Base-by-base conservation (phyloP, 2,329 filamentous ascomycete species). In the Paraphoma sp. region DNA sequence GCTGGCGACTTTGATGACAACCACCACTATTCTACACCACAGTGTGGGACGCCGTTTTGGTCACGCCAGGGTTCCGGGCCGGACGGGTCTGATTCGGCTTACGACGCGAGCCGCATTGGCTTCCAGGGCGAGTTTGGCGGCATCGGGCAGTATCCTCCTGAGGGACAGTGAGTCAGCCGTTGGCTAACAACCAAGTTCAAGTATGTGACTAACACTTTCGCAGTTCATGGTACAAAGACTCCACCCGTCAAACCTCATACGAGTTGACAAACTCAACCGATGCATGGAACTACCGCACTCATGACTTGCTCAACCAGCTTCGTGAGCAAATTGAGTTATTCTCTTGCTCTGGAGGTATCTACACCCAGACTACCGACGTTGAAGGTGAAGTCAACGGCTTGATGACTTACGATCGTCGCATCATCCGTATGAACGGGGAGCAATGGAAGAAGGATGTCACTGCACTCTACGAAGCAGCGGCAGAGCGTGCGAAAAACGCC, bases 311-410 rank as follows among this genome's bases (percentile, higher is more conserved):
- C 2, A 62, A 48, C 3, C 82, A 85, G 55, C 71, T 86, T 2
- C 66, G 70, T 11, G 80, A 81, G 2, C 83, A 85, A 56, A 72
- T 81, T 11, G 80, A 85, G 55, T 75, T 75, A 10, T 90, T 81
- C 53, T 81, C 85, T 0, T 91, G 89, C 75, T 89, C 84, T 33
- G 89, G 85, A 0, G 89, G 84, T 10, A 83, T 91, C 0, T 91
- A 87, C 83, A 91, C 89, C 0, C 89, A 91, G 78, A 91, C 88
- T 0, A 89, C 87, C 0, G 89, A 91, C 64, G 89, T 91, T 0
- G 89, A 91, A 70, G 89, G 88, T 4, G 89, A 91, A 70, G 86
- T 91, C 8, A 92, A 91, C 63, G 89, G 89, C 0, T 77, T 92
- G 54, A 72, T 90, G 63, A 90, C 88, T 0, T 90, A 90, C 64